Evolutionary conservation across 345 rosid genomes (phyloP), one percentile per base, ranked within the genome.

Genomic region (Excoecaria cochinchinensis): DNA sequence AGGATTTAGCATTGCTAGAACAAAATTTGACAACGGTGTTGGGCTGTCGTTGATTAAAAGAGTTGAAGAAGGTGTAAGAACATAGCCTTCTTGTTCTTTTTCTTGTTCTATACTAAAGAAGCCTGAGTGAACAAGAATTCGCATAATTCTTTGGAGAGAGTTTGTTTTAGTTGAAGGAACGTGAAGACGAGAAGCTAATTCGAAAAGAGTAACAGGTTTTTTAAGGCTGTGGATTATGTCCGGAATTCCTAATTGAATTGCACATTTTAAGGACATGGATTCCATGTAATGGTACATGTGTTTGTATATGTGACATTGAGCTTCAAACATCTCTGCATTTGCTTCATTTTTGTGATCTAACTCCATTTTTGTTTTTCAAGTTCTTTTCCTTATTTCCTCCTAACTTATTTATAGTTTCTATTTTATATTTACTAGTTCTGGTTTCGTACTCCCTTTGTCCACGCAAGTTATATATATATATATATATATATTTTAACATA

Each of bases 241-340:
- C 21, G 82, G 78, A 62, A 79, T 74, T 55, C 78, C 75, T 3
- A 74, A 66, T 46, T 79, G 68, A 48, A 65, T 58, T 40, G 71
- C 74, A 56, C 77, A 79, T 69, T 79, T 79, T 6, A 79, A 53
- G 1, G 70, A 73, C 77, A 78, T 73, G 48, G 82, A 79, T 3
- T 74, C 56, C 3, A 74, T 19, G 14, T 68, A 79, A 63, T 60
- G n/a, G 58, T 60, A 79, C 46, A 74, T 74, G 70, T 74, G 74
- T 44, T 69, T 73, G 12, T 63, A 74, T 6, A 79, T 57, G 71
- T 79, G 74, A 64, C 48, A 24, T 24, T 79, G 82, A 55, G 77
- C 71, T 56, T 52, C 25, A 47, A 79, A 70, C 12, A 69, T n/a
- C 70, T 60, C 76, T 8, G 58, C 72, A 21, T 70, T 39, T 16